Evolutionary conservation across 1,284 basidiomycete genomes (phyloP).

Genomic region (Takashimella koratensis): DNA sequence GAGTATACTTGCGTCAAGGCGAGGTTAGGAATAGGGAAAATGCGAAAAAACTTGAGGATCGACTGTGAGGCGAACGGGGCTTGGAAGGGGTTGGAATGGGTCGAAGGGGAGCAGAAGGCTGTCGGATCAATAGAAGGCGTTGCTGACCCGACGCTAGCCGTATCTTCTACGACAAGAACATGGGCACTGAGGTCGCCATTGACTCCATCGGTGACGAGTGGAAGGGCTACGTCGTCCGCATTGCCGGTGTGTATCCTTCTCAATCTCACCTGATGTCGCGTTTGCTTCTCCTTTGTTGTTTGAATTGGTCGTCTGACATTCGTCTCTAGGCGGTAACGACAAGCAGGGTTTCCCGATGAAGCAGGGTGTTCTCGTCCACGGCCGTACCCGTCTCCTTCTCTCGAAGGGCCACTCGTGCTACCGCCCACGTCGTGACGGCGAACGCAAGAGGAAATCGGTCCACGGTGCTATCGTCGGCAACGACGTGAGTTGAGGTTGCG

Average conservation of each 20-base stretch:
- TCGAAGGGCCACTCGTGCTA: slow-evolving; percentile 96
- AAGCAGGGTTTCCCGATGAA: slow-evolving; percentile 67
- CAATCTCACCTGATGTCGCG: background rate
- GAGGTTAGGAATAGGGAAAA: background rate
- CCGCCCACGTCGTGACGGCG: slow-evolving; percentile 85
- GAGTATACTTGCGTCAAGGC: slow-evolving; percentile 46
- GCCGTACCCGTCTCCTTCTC: slow-evolving; percentile 93
- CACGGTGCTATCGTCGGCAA: slow-evolving; percentile 96
- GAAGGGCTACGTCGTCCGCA: slow-evolving; percentile 95
- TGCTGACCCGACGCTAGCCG: slow-evolving; percentile 57
- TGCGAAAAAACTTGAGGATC: too few species aligned
- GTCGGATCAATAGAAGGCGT: slow-evolving; percentile 2
- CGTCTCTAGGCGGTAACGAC: slow-evolving; percentile 44
- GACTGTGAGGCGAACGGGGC: background rate
- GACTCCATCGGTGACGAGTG: slow-evolving; percentile 93
- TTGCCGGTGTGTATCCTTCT: slow-evolving; percentile 68
- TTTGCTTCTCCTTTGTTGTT: background rate
- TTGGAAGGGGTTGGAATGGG: background rate
- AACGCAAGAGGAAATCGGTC: slow-evolving; percentile 98
- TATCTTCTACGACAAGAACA: slow-evolving; percentile 94
- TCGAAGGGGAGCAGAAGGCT: background rate
- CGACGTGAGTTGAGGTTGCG: slow-evolving; percentile 52
- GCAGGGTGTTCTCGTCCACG: slow-evolving; percentile 92
- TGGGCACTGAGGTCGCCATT: slow-evolving; percentile 84
- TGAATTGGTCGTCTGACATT: slow-evolving; percentile 1